Base-by-base conservation (phyloP, 306 rosid species). In the Quercus variabilis region DNA sequence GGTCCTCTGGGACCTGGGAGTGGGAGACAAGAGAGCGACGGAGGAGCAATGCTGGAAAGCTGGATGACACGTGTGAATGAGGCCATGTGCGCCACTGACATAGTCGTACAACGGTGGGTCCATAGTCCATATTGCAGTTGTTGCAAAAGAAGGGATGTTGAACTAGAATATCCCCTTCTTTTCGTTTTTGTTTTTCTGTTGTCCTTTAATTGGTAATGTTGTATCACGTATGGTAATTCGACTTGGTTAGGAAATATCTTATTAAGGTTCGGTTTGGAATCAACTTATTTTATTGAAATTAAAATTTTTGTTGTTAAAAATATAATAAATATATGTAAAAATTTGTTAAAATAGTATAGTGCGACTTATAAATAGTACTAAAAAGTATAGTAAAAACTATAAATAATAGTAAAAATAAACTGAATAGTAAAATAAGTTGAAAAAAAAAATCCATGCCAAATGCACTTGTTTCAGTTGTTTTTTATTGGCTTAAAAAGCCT, bases 51-150 rank as follows among this genome's bases (percentile, higher is more conserved):
- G 79, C 65, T n/a, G 43, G n/a, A 26, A 25, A 52, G 55, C 3
- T 30, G 28, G 33, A 20, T 1, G 64, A 38, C 89, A 85, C 88
- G 92, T 90, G 87, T 14, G 60, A 19, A 21, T 31, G 17, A 17
- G 2, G 6, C 69, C 87, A 86, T 86, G 88, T 80, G 90, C 85
- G 1, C 20, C 35, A 30, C 64, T 69, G 74, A 80, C 81, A 41
- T 52, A 20, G 64, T 76, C 73, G 65, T 72, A 81, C 55, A 1
- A 21, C 1, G 41, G 28, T 62, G 43, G 83, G 74, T 64, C 84
- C 80, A 79, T 74, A 13, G 74, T 58, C 84, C 85, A 79, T 74
- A 13, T 79, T 75, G 79, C 75, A 33, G 38, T 33, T 68, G 77
- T 86, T 78, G 76, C 76, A 68, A 74, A 59, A 79, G 65, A 80